Conservation (phyloP, 1,139 yeast genomes). For the Yamadazyma diospyri region DNA sequence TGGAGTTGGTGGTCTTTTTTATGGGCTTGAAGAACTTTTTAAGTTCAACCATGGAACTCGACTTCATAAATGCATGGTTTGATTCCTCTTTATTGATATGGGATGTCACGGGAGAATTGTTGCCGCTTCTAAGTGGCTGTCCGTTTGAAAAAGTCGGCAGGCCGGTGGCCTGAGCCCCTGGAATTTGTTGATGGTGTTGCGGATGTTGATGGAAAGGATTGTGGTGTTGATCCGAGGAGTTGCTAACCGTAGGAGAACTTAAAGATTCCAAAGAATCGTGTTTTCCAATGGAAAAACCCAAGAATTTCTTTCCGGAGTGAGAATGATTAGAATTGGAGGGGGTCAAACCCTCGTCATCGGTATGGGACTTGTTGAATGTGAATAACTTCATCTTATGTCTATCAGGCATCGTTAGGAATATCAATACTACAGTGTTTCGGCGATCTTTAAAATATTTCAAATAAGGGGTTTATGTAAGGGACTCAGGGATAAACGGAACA, state of each 20-base stretch:
- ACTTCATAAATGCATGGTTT: constrained; percentile 28
- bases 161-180: constrained; percentile 7
- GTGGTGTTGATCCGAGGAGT: constrained; percentile 18
- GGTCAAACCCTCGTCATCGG: constrained; percentile 26
- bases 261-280: constrained; percentile 38
- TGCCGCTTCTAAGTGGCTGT: constrained; percentile 4
- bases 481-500: too few species aligned
- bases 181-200: constrained; percentile 8
- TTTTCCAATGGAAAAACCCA: constrained; percentile 38
- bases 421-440: too few species aligned
- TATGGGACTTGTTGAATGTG: constrained; percentile 27
- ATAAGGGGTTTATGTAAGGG: not conserved
- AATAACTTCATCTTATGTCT: constrained; percentile 44
- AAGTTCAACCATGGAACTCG: constrained; percentile 40
- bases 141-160: constrained; percentile 3
- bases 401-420: constrained; percentile 35
- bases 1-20: constrained; percentile 25
- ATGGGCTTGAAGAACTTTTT: constrained; percentile 42
- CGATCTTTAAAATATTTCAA: not conserved
- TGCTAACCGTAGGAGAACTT: constrained; percentile 30
- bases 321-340: constrained; percentile 36
- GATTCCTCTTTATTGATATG: constrained; percentile 25
- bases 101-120: constrained; percentile 9
- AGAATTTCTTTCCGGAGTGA: constrained; percentile 25
- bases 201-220: not conserved